These are phyloP conservation scores for Ophiobolus disseminans DNA, from an alignment of 2,329 filamentous ascomycete species.

Conservation along the genomic window DNA sequence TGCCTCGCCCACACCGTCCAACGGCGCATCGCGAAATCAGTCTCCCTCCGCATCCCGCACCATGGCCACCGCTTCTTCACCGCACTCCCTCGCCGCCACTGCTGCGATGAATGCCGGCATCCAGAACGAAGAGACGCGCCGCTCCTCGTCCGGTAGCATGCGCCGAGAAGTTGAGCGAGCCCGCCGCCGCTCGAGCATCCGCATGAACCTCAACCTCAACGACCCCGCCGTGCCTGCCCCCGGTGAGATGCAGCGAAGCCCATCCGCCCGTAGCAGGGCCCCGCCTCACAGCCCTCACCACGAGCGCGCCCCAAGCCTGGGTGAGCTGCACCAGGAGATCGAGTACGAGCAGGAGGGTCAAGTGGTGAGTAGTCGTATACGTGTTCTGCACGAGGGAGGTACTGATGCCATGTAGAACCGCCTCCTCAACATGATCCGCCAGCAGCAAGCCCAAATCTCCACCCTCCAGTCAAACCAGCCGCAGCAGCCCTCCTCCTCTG, in stretches of 20 bases:
- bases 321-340: slow-evolving; percentile 79
- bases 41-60: slow-evolving; percentile 50
- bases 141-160: slow-evolving; percentile 59
- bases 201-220: slow-evolving; percentile 77
- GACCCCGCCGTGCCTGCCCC: slow-evolving; percentile 72
- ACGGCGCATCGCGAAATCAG: slow-evolving; percentile 26
- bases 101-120: slow-evolving; percentile 80
- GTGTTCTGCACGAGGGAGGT: neutral
- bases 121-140: slow-evolving; percentile 65
- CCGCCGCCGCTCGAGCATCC: slow-evolving; percentile 70
- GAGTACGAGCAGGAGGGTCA: slow-evolving; percentile 82
- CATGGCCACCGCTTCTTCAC: slow-evolving; percentile 64
- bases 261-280: slow-evolving; percentile 34
- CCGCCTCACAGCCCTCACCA: slow-evolving; percentile 65
- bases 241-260: slow-evolving; percentile 69
- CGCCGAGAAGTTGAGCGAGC: slow-evolving; percentile 51
- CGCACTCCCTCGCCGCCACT: slow-evolving; percentile 75
- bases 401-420: slow-evolving; percentile 64
- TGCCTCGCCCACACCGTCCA: slow-evolving; percentile 42
- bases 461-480: slow-evolving; percentile 59
- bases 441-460: slow-evolving; percentile 74
- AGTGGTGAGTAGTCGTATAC: slow-evolving; percentile 61
- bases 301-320: slow-evolving; percentile 72
- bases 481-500: slow-evolving; percentile 50
- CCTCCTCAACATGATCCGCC: slow-evolving; percentile 76